Evolutionary conservation across 352 stramenopile genomes (phyloP), one percentile per base, ranked within the genome.

Genomic region (Aphanomyces astaci): DNA sequence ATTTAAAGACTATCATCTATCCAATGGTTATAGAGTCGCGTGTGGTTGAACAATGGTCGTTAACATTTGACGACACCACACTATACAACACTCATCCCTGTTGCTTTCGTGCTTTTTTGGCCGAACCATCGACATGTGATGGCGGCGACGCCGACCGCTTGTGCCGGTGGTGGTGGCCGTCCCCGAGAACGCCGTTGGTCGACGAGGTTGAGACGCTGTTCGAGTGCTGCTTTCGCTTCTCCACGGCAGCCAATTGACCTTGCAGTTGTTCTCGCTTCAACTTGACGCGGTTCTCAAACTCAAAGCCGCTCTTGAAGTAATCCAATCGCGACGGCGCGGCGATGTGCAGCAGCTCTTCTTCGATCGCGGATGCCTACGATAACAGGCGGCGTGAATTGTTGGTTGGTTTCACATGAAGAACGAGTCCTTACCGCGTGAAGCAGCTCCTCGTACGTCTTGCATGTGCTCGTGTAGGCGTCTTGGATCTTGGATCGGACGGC

Each of bases 301-400:
- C 86, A 70, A 93, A 94, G 70, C 87, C 87, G 74, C 86, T 92
- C 77, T 95, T 95, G 60, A 95, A 95, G 78, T 95, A 95, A 66
- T 95, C 87, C 7, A 95, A 75, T 66, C 87, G 81, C 64, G 85
- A 94, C 65, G 85, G 87, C 31, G 87, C 85, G 57, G 87, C 91
- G 60, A 95, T 95, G 67, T 95, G 87, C 60, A 95, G 73, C 71
- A 95, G 72, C 64, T 95, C 87, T 54, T 95, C 87, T 71, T 95
- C 86, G 73, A 95, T 95, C 33, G 87, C 87, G 54, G 80, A 92
- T 22, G 84, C 86, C 86, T 95, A 70, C 2, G 22, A 7, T 54
- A 27, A 7, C 46, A 27, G 31, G 46, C 24, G 31, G 9, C 31
- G 46, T 3, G 27, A 54, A n/a, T n/a, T n/a, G n/a, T n/a, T n/a